phyloP scores from a whole-genome alignment of 345 rosid species.

The Brassica cretica region DNA sequence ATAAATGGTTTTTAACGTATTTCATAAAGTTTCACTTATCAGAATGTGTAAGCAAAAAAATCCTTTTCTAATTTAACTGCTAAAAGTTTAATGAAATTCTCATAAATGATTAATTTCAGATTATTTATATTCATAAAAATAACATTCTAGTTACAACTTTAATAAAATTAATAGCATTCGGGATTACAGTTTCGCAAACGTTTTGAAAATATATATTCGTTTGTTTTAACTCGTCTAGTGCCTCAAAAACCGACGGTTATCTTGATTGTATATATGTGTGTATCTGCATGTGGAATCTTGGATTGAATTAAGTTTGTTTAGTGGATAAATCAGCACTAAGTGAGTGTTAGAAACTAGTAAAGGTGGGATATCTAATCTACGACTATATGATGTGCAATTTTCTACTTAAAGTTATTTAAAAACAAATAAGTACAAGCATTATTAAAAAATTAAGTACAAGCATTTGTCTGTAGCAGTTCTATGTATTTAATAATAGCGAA shows the following conservation, averaged over 20 bases:
- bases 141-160: too few relatives aligned
- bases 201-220: not conserved
- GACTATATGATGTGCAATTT: constrained; percentile 16
- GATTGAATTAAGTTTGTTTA: constrained; percentile 17
- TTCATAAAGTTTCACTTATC: too few relatives aligned
- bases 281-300: constrained; percentile 16
- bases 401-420: not conserved
- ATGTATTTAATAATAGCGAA: not conserved
- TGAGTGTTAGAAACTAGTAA: constrained; percentile 10
- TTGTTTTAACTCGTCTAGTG: not conserved
- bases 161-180: not conserved
- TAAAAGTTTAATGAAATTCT: too few relatives aligned
- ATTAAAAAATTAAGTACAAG: not conserved
- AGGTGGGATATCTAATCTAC: constrained; percentile 18
- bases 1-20: too few relatives aligned
- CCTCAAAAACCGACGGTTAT: not conserved
- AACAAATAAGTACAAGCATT: too few relatives aligned
- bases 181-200: not conserved
- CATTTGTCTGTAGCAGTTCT: constrained; percentile 30
- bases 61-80: too few relatives aligned
- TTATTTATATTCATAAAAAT: too few relatives aligned
- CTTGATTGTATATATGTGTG: not conserved
- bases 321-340: constrained; percentile 17
- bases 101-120: too few relatives aligned
- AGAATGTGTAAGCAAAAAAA: too few relatives aligned